Conservation (phyloP, 106 monocot species). For the Amphibolis antarctica region DNA sequence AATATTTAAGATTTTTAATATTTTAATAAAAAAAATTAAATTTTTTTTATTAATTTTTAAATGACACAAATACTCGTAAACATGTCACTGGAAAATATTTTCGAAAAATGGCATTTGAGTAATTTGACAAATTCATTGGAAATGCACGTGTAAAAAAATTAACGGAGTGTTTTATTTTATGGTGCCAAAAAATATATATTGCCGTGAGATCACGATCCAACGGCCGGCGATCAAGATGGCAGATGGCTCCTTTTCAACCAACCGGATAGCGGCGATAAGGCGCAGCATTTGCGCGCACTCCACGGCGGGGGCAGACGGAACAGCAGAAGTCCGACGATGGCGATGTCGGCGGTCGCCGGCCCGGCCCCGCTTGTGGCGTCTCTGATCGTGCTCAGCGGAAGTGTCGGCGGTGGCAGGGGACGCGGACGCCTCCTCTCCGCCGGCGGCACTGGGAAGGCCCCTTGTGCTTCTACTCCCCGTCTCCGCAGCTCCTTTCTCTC, state of each 20-base stretch:
- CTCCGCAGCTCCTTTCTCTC: background rate
- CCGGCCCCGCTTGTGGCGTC: background rate
- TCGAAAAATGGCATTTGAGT: too few species aligned
- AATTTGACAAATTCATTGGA: too few species aligned
- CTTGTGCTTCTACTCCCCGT: conserved; percentile 1
- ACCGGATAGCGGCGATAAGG: too few species aligned
- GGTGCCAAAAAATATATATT: too few species aligned
- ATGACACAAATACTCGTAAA: too few species aligned
- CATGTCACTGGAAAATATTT: too few species aligned
- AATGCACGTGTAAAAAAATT: too few species aligned
- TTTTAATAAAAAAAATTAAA: too few species aligned
- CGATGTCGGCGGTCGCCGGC: background rate
- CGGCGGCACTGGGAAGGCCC: background rate
- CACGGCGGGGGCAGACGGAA: background rate
- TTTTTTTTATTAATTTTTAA: too few species aligned
- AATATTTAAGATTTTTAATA: too few species aligned
- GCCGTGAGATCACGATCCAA: background rate
- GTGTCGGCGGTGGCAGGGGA: background rate
- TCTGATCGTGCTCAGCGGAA: background rate
- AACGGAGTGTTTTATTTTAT: too few species aligned
- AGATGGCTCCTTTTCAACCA: background rate
- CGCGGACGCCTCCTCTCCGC: background rate
- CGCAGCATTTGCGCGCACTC: background rate
- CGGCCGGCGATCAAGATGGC: background rate
- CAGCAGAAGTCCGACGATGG: conserved; percentile 1